phyloP scores from a whole-genome alignment of 257 asterid genomes.

The Buddleja alternifolia region DNA sequence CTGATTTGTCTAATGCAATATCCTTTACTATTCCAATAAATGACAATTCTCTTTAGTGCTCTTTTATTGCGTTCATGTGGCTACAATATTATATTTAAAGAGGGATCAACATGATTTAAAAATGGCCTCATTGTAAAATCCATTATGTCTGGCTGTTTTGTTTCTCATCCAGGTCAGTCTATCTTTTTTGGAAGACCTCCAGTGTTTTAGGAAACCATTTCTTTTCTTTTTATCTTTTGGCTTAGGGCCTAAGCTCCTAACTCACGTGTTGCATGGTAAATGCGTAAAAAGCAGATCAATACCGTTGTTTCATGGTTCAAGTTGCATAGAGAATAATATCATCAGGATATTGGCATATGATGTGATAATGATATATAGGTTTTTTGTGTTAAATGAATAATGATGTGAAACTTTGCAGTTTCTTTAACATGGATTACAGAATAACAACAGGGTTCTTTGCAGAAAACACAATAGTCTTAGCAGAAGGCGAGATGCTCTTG shows the following conservation, averaged over 20 bases:
- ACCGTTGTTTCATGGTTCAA: not conserved
- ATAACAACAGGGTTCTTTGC: constrained; percentile 87
- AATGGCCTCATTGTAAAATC: not conserved
- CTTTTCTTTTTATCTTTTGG: constrained; percentile 19
- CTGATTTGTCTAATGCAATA: constrained; percentile 91
- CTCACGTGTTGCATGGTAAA: not conserved
- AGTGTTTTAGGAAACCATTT: not conserved
- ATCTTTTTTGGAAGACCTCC: not conserved
- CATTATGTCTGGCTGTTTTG: not conserved
- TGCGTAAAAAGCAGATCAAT: not conserved
- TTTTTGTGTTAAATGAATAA: constrained; percentile 4
- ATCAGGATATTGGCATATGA: constrained; percentile 7
- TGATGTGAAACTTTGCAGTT: constrained; percentile 26
- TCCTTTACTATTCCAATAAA: constrained; percentile 51
- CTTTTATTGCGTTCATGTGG: constrained; percentile 8
- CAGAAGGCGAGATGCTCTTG: constrained; percentile 95
- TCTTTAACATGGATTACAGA: constrained; percentile 75
- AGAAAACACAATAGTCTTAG: constrained; percentile 86
- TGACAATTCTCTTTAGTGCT: not conserved
- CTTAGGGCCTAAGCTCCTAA: not conserved
- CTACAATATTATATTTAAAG: not conserved
- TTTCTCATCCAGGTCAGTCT: constrained; percentile 14
- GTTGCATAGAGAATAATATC: constrained; percentile 9
- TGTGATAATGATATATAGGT: not conserved
- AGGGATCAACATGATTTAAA: not conserved